A percentile compares a stretch with the other conserved stretches of the same genome.
Evolutionary conservation across 2,329 filamentous ascomycete genomes (phyloP).

Genomic region (Aspergillus glaucus): DNA sequence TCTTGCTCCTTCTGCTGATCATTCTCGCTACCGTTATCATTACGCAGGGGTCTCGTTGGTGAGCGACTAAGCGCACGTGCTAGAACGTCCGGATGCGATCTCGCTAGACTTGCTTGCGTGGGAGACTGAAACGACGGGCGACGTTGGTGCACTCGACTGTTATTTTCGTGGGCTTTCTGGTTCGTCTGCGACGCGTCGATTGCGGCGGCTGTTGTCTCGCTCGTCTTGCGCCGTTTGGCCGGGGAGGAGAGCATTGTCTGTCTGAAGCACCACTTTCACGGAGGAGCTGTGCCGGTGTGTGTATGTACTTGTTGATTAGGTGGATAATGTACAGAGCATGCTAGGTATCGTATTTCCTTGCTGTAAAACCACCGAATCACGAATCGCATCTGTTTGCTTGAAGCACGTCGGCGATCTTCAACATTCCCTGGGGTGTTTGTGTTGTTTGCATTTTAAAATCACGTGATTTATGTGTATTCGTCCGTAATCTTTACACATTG

Average conservation of each 20-base stretch:
- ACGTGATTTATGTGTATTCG: not conserved
- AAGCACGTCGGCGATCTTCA: not conserved
- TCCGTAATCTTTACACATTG: not conserved
- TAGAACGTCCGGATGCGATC: constrained; percentile 55
- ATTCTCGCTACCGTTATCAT: constrained; percentile 11
- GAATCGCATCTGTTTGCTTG: not conserved
- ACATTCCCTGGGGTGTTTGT: constrained; percentile 21
- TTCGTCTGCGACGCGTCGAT: constrained; percentile 38
- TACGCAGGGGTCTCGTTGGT: constrained; percentile 24
- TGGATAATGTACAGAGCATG: not conserved
- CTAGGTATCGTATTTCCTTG: not conserved
- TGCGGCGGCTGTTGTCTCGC: constrained; percentile 46
- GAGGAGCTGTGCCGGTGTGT: too few relatives aligned
- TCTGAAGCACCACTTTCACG: not conserved
- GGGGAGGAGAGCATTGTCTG: constrained; percentile 41
- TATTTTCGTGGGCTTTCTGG: constrained; percentile 11
- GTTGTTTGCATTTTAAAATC: constrained; percentile 20
- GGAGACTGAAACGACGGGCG: constrained; percentile 61
- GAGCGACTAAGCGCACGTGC: constrained; percentile 39
- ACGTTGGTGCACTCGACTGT: constrained; percentile 21
- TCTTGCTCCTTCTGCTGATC: constrained; percentile 8
- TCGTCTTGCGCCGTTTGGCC: constrained; percentile 59
- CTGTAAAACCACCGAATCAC: not conserved
- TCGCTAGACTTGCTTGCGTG: constrained; percentile 57
- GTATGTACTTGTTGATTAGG: not conserved